phyloP scores from a whole-genome alignment of 2,329 filamentous ascomycete genomes.

The Cryphonectria nitschkei region DNA sequence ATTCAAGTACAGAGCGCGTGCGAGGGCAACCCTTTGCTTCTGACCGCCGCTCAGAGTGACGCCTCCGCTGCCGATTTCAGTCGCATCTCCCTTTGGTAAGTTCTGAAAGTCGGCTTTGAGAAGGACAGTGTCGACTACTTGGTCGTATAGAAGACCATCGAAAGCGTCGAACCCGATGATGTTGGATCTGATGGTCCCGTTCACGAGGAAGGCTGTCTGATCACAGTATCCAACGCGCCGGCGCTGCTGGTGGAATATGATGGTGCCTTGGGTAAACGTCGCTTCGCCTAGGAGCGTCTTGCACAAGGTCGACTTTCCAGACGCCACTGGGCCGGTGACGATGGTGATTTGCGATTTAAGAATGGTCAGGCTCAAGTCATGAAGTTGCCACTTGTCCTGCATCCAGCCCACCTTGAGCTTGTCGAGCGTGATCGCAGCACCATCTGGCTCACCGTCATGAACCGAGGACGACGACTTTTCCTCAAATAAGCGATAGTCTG shows the following conservation, averaged over 20 bases:
- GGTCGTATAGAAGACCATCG: constrained; percentile 39
- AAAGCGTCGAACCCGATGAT: constrained; percentile 42
- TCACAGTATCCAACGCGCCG: constrained; percentile 37
- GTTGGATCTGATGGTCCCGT: constrained; percentile 42
- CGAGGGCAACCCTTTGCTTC: constrained; percentile 36
- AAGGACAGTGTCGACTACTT: constrained; percentile 41
- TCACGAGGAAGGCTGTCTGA: constrained; percentile 36
- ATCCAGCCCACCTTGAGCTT: constrained; percentile 35
- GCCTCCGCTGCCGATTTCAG: constrained; percentile 45
- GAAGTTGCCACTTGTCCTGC: constrained; percentile 29
- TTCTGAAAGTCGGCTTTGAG: constrained; percentile 38
- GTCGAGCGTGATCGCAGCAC: constrained; percentile 18
- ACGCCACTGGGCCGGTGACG: constrained; percentile 43
- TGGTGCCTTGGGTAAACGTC: constrained; percentile 20
- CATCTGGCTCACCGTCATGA: not conserved
- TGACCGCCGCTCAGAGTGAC: constrained; percentile 50
- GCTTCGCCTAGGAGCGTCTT: constrained; percentile 41
- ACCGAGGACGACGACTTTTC: not conserved
- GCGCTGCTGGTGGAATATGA: constrained; percentile 4
- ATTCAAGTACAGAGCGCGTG: constrained; percentile 24
- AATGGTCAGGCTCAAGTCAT: constrained; percentile 31
- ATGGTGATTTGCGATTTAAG: constrained; percentile 36
- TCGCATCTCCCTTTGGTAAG: constrained; percentile 42
- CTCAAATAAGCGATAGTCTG: constrained; percentile 23
- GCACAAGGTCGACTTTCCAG: constrained; percentile 44